Conservation (phyloP, 768 basidiomycete species). For the Termitomyces sp. region DNA sequence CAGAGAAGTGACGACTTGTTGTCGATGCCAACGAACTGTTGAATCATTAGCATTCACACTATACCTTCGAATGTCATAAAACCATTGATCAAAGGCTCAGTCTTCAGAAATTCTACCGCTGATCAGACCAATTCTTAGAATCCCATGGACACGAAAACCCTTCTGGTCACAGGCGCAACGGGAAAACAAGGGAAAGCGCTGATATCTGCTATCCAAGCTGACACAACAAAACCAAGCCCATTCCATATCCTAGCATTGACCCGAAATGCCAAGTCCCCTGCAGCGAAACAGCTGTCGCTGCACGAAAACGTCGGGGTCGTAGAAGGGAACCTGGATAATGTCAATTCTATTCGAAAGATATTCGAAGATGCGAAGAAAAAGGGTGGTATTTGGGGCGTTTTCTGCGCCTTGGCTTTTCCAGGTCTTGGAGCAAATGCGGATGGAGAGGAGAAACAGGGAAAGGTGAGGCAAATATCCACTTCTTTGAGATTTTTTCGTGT, state of each 20-base stretch:
- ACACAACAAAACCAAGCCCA: conserved; percentile 1
- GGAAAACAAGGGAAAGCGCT: conserved; percentile 34
- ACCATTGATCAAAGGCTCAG: not conserved
- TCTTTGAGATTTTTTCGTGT: not conserved
- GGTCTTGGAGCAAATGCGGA: conserved; percentile 37
- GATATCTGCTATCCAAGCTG: conserved; percentile 19
- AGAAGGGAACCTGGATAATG: conserved; percentile 30
- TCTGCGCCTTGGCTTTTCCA: conserved; percentile 34
- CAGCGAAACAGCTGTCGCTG: conserved; percentile 20
- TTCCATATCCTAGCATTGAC: conserved; percentile 37
- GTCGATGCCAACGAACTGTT: not conserved
- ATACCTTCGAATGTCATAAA: not conserved
- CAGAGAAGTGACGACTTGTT: too few species aligned
- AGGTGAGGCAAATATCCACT: conserved; percentile 21
- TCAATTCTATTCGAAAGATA: conserved; percentile 23
- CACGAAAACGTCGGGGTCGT: conserved; percentile 28
- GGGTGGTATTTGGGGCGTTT: conserved; percentile 36
- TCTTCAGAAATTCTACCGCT: not conserved
- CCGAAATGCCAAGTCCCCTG: conserved; percentile 25
- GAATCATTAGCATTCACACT: not conserved
- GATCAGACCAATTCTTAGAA: not conserved
- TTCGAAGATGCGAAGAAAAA: conserved; percentile 29
- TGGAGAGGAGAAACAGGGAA: conserved; percentile 37
- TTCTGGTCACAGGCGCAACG: conserved; percentile 34
- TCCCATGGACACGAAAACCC: conserved; percentile 13